A percentile compares a stretch with the other conserved stretches of the same genome.
Evolutionary conservation across 768 basidiomycete species (phyloP).

Genomic region (Amanita thiersii): DNA sequence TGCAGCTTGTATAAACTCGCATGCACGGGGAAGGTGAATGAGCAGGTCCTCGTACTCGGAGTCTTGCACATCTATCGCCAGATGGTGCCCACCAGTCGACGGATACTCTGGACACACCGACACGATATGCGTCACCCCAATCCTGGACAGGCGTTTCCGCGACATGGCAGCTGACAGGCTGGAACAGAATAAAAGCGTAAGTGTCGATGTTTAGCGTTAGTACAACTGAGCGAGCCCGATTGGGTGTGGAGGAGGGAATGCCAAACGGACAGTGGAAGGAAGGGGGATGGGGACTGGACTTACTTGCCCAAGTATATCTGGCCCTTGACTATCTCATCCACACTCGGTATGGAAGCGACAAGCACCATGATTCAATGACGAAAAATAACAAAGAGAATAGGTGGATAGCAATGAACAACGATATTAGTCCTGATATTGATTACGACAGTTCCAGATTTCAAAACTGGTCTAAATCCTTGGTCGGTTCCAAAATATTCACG

Average conservation of each 20-base stretch:
- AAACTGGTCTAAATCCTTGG: no score
- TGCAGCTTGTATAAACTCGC: conserved; percentile 55
- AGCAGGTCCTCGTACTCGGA: conserved; percentile 47
- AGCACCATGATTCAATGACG: no score
- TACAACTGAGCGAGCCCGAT: background rate
- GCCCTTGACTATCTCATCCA: background rate
- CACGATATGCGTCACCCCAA: conserved; percentile 44
- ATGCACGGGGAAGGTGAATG: conserved; percentile 52
- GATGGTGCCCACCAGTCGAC: conserved; percentile 32
- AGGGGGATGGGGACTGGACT: no score
- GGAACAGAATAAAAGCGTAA: background rate
- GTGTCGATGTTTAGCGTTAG: background rate
- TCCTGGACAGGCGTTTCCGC: conserved; percentile 17
- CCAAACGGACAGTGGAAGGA: no score
- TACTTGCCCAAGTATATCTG: conserved; percentile 6
- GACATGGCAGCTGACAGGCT: conserved; percentile 31
- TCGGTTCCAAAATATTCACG: no score
- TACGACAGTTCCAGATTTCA: no score
- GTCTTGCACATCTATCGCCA: conserved; percentile 33
- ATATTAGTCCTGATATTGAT: no score
- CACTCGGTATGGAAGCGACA: background rate
- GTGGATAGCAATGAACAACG: no score
- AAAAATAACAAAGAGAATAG: background rate
- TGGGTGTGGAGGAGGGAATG: background rate
- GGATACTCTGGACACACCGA: conserved; percentile 51